These are phyloP conservation scores for Biancaea sappan DNA, from an alignment of 306 rosid species.

Conservation along the genomic window DNA sequence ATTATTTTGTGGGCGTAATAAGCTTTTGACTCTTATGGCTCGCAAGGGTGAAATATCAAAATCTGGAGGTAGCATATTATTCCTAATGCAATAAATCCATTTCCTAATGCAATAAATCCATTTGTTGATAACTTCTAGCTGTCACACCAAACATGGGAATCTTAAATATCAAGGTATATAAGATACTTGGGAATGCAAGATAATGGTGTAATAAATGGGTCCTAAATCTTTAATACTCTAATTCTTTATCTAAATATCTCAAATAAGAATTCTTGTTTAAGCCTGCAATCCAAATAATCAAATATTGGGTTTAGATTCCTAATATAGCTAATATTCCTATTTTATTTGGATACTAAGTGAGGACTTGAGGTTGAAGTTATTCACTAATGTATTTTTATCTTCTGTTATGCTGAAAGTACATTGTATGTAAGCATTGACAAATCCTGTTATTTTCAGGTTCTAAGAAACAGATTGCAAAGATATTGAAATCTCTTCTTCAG, in stretches of 20 bases:
- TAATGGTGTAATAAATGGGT: not conserved
- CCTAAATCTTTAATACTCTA: not conserved
- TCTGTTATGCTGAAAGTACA: slow-evolving; percentile 22
- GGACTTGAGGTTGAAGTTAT: not conserved
- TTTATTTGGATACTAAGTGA: slow-evolving; percentile 17
- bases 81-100: not conserved
- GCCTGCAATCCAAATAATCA: not conserved
- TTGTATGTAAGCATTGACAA: slow-evolving; percentile 29
- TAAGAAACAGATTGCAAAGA: slow-evolving; percentile 57
- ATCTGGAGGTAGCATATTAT: slow-evolving; percentile 38
- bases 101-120: not conserved
- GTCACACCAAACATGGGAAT: not conserved
- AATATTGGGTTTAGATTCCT: not conserved
- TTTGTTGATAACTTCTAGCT: not conserved
- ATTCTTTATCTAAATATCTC: not conserved
- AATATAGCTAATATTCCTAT: not conserved
- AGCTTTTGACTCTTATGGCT: slow-evolving; percentile 42
- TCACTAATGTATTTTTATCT: not conserved
- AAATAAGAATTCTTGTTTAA: not conserved
- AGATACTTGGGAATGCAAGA: not conserved
- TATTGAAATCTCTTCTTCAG: slow-evolving; percentile 59
- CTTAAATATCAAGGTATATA: not conserved
- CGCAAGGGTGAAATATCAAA: slow-evolving; percentile 41
- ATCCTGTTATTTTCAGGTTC: slow-evolving; percentile 56
- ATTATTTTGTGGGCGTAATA: slow-evolving; percentile 50